phyloP scores from a whole-genome alignment of 768 basidiomycete species.

The Xerocomus brunneocitrinus region DNA sequence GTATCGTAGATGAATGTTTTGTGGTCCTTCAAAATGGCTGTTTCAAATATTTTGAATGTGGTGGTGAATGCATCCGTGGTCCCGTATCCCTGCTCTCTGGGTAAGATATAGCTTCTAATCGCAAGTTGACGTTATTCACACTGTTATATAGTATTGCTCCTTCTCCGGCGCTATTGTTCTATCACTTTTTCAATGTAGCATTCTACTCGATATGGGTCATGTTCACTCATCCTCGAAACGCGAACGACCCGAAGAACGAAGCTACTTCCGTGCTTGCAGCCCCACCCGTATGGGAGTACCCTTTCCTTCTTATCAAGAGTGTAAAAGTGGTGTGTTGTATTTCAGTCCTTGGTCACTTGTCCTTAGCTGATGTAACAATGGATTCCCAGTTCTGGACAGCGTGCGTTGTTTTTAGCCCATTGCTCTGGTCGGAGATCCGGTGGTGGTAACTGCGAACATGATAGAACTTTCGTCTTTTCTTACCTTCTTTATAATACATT shows the following conservation, averaged over 20 bases:
- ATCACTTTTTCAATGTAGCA: conserved; percentile 94
- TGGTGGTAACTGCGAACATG: conserved; percentile 48
- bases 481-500: conserved; percentile 1
- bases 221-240: conserved; percentile 58
- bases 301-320: conserved; percentile 55
- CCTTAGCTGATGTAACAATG: neutral
- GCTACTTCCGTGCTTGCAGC: conserved; percentile 38
- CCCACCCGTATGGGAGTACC: conserved; percentile 62
- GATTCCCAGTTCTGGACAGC: conserved; percentile 81
- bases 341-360: neutral
- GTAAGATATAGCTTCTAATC: conserved; percentile 38
- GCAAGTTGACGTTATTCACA: neutral
- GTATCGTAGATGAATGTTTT: conserved; percentile 55
- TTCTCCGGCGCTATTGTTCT: conserved; percentile 73
- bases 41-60: conserved; percentile 95
- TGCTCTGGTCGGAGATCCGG: conserved; percentile 82
- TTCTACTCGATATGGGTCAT: conserved; percentile 91
- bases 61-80: conserved; percentile 82
- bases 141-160: conserved; percentile 57
- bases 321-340: conserved; percentile 62
- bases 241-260: neutral
- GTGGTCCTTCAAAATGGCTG: conserved; percentile 74
- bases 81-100: conserved; percentile 89
- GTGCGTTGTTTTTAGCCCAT: conserved; percentile 80
- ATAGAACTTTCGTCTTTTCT: neutral